Evolutionary conservation across 176 grass and related monocot species (phyloP).

Genomic region (Elaeis guineensis): DNA sequence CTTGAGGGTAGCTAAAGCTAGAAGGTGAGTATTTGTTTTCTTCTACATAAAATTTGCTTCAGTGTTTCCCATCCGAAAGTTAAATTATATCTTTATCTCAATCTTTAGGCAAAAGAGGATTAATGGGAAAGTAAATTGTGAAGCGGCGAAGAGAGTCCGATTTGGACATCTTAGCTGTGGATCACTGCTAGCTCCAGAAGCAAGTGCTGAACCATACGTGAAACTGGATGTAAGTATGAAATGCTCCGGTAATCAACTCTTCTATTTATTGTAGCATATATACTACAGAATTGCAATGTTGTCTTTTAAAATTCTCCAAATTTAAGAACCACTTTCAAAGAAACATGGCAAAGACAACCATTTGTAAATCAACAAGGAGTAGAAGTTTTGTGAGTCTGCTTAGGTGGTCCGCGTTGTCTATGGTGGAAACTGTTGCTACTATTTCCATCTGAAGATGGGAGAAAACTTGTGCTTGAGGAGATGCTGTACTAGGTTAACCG

Average conservation of each 20-base stretch:
- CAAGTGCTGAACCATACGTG: constrained; percentile 25
- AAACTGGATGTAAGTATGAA: constrained; percentile 35
- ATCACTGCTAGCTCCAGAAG: constrained; percentile 51
- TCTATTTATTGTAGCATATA: neutral
- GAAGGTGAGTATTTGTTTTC: constrained; percentile 32
- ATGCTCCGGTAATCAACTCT: neutral
- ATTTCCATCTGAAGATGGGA: too few relatives aligned
- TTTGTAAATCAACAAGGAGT: too few relatives aligned
- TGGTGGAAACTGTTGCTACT: too few relatives aligned
- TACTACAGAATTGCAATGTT: too few relatives aligned
- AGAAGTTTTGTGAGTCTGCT: too few relatives aligned
- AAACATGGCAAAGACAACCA: too few relatives aligned
- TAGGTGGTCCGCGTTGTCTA: too few relatives aligned
- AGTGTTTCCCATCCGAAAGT: neutral
- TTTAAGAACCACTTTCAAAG: too few relatives aligned
- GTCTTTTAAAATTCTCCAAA: too few relatives aligned
- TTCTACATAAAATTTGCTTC: constrained; percentile 13
- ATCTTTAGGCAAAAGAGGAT: constrained; percentile 51
- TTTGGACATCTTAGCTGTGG: constrained; percentile 43
- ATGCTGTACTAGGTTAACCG: too few relatives aligned
- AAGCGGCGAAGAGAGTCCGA: constrained; percentile 29
- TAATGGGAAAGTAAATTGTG: constrained; percentile 35
- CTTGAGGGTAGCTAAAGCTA: constrained; percentile 50
- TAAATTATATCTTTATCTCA: constrained; percentile 3
- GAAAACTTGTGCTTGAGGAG: too few relatives aligned